Base-by-base conservation (phyloP, 805 yeast genomes). In the Kodamaea leandrae region DNA sequence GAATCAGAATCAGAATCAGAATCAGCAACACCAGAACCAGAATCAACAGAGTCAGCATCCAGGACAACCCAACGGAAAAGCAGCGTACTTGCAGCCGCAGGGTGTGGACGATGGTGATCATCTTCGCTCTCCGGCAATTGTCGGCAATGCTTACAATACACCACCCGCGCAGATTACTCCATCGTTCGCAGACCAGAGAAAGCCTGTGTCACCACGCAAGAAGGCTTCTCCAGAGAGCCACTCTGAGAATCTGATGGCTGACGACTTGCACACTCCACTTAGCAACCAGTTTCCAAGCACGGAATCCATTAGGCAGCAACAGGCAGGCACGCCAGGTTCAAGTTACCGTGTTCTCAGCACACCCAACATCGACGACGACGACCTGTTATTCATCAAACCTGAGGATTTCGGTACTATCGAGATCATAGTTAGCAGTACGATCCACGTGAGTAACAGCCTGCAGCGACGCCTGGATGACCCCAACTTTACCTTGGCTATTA, bases 401-500 rank as follows among this genome's bases (percentile, higher is more conserved):
- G 72, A 67, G 14, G 83, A 80, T 17, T 68, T 80, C 44, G 65
- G 68, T 13, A 76, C 82, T 0, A 67, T 81, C 13, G 58, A 60
- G 26, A 66, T 82, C 3, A 64, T 63, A 12, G 66, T 80, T 2
- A 56, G 73, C 7, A 76, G 81, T 46, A 77, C 83, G 0, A 59
- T 79, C 14, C 48, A 57, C 29, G 46, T 56, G 10, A 48, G 45
- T 23, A 62, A 64, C 3, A 55, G 58, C n/a, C 68, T 60, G 28
- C 48, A 61, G 7, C 72, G 69, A 28, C 71, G 72, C 47, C 50
- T 66, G 1, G 84, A 78, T 28, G 88, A 82, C 30, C 81, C 84
- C 13, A 63, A 63, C 20, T 71, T 85, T 16, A 69, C 84, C 1
- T 71, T 90, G 40, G 73, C 83, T 13, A 78, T 85, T 4, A 64